phyloP scores from a whole-genome alignment of 805 yeast species.

The Yarrowia deformans region DNA sequence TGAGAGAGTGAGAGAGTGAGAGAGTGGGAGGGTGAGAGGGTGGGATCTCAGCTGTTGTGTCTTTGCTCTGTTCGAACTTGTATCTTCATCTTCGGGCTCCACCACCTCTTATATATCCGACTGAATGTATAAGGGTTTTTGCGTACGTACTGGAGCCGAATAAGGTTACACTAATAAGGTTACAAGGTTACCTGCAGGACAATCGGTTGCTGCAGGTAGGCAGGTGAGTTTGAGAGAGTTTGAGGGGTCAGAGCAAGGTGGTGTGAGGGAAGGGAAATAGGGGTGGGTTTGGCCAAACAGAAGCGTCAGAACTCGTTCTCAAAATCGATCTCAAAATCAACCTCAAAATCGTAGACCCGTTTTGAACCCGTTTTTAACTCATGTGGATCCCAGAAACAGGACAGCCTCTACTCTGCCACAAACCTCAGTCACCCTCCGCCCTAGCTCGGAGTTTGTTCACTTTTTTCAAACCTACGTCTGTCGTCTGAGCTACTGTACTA shows the following conservation, averaged over 20 bases:
- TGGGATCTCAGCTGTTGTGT: slow-evolving; percentile 3
- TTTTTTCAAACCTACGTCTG: not conserved
- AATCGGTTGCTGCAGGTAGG: slow-evolving; percentile 27
- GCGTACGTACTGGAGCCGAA: too few species aligned
- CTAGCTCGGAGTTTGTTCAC: not conserved
- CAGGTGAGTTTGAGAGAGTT: slow-evolving; percentile 2
- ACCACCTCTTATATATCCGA: not conserved
- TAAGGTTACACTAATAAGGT: not conserved
- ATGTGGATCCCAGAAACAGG: too few species aligned
- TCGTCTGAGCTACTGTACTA: slow-evolving; percentile 28
- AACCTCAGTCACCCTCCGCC: too few species aligned
- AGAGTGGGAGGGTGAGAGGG: too few species aligned
- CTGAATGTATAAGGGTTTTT: not conserved
- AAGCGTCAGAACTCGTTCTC: too few species aligned
- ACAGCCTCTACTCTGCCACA: too few species aligned
- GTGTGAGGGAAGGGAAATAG: not conserved
- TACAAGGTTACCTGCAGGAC: slow-evolving; percentile 28
- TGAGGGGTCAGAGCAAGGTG: slow-evolving; percentile 17
- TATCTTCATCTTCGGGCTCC: not conserved
- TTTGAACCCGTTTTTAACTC: too few species aligned
- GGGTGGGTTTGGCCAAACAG: not conserved
- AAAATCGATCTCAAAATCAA: too few species aligned
- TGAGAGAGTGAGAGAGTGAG: too few species aligned
- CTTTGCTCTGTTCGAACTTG: not conserved
- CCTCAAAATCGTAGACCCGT: too few species aligned